Evolutionary conservation across 139 green algal genomes (phyloP).

Genomic region (Micromonas pusilla): DNA sequence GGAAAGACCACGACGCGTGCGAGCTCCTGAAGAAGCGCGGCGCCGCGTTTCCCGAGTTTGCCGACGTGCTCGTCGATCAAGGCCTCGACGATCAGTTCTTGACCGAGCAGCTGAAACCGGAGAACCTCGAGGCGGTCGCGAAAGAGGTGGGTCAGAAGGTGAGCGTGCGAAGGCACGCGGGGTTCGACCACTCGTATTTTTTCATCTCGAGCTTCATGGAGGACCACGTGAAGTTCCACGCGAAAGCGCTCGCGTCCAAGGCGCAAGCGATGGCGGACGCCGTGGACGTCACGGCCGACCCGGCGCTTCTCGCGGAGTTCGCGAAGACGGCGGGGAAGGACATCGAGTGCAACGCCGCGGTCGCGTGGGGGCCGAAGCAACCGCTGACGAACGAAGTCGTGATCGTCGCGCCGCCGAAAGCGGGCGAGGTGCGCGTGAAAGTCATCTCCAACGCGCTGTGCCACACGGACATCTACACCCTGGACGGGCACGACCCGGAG

Average conservation of each 20-base stretch:
- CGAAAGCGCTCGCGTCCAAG: conserved; percentile 47
- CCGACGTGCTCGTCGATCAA: conserved; percentile 43
- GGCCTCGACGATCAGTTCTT: conserved; percentile 77
- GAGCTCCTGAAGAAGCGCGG: conserved; percentile 61
- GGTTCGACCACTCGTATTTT: conserved; percentile 93
- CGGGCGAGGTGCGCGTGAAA: conserved; percentile 86
- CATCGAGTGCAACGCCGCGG: conserved; percentile 84
- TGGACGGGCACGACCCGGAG: conserved; percentile 65
- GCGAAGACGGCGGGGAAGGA: conserved; percentile 41
- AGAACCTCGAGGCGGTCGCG: conserved; percentile 60
- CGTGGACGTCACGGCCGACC: neutral
- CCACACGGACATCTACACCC: conserved; percentile 92
- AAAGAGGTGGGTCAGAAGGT: conserved; percentile 45
- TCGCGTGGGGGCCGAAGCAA: conserved; percentile 74
- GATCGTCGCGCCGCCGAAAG: conserved; percentile 70
- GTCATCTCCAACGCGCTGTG: conserved; percentile 68
- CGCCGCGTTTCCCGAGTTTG: conserved; percentile 13
- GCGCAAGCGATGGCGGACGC: neutral
- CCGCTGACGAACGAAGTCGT: conserved; percentile 76
- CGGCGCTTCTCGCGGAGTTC: conserved; percentile 4
- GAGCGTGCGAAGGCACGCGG: conserved; percentile 67
- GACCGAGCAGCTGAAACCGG: conserved; percentile 67
- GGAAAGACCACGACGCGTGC: conserved; percentile 78
- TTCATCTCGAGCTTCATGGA: conserved; percentile 89
- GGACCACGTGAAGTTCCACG: conserved; percentile 83